These are phyloP conservation scores for Pseudogymnoascus sp. DNA, from an alignment of 2,329 filamentous ascomycete genomes.

Conservation along the genomic window DNA sequence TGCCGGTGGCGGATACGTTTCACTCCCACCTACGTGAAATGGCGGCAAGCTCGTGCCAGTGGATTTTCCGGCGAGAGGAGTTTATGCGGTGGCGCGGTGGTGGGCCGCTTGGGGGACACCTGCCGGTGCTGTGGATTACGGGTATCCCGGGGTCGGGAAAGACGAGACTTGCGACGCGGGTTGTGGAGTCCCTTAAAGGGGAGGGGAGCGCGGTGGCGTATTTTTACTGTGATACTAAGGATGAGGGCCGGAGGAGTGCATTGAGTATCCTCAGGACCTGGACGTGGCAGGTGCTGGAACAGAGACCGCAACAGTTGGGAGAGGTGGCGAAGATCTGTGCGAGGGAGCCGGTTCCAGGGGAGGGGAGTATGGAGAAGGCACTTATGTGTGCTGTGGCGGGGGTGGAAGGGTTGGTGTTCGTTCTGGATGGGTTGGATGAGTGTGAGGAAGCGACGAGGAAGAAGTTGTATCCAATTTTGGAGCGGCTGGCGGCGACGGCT, in stretches of 20 bases:
- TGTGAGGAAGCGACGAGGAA: not conserved
- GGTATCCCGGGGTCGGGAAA: not conserved
- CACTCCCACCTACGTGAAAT: not conserved
- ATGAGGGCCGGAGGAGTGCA: not conserved
- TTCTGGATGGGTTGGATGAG: not conserved
- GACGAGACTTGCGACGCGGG: not conserved
- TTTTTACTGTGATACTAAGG: not conserved
- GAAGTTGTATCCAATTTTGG: not conserved
- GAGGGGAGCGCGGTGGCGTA: not conserved
- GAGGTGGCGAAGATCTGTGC: not conserved
- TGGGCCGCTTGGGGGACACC: not conserved
- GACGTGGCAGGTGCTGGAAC: not conserved
- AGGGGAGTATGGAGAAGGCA: not conserved
- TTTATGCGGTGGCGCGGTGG: not conserved
- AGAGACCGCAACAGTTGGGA: not conserved
- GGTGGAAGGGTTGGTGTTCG: not conserved
- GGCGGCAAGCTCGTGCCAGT: not conserved
- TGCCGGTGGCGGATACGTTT: not conserved
- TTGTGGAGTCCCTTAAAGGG: not conserved
- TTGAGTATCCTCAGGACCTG: not conserved
- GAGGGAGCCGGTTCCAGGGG: not conserved
- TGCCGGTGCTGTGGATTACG: not conserved
- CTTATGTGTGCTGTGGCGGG: not conserved
- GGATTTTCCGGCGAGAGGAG: not conserved
- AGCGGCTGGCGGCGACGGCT: not conserved